Evolutionary conservation across 495 filamentous ascomycete species (phyloP), one percentile per base, ranked within the genome.

Genomic region (Hypoxylon rickii): DNA sequence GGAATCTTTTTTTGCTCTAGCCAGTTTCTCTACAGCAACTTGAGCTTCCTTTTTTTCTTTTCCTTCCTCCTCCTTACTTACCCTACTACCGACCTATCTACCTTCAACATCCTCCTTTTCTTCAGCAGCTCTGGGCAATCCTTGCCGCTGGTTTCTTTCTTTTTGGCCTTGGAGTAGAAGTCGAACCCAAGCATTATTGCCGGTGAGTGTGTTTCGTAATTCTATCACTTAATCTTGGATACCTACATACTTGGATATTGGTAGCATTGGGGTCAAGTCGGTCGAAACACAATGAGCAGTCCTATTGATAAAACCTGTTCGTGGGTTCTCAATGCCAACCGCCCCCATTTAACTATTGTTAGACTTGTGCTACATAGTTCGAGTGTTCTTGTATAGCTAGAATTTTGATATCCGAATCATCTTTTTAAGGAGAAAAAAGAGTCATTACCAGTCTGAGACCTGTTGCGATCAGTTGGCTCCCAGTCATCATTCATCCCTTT

Each of bases 161-260:
- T 63, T 63, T 63, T 63, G 53, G 53, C 59, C 43, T 55, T 63
- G 59, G 59, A 63, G 49, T 63, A 57, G 38, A 63, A 53, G 53
- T 63, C 40, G 39, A 10, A 63, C 41, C 53, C 32, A 38, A 58
- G 48, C 50, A 44, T 63, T 58, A 63, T 57, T 54, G 40, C 50
- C 49, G 59, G 59, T 63, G 42, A 58, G 59, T 58, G 32, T n/a
- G 8, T 19, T 49, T 46, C 12, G 6, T 15, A 32, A 29, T 12
- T 37, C 39, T 50, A 3, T 33, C 20, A n/a, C 17, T 40, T 13
- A 17, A 11, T 49, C 45, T 53, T 20, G 43, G 33, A 18, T 26
- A 3, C 13, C 17, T 13, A 16, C 53, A 43, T 47, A 47, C 48
- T 52, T 44, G 24, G 16, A 31, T 33, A 47, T 24, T 17, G 43